Evolutionary conservation across 2,329 filamentous ascomycete genomes (phyloP).

Genomic region (Rhynchosporium graminicola): DNA sequence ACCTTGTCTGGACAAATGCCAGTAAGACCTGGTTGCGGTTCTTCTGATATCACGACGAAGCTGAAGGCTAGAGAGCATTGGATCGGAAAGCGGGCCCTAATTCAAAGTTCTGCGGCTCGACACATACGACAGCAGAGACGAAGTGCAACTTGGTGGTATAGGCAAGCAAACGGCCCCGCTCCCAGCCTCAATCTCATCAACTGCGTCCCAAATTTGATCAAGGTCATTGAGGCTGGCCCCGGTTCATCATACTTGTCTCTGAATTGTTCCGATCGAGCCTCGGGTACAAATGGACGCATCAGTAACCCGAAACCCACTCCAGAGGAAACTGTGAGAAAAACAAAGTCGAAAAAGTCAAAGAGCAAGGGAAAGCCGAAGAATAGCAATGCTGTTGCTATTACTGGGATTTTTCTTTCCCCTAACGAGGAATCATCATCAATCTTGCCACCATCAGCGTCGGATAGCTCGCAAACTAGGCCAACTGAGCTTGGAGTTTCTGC

Average conservation of each 20-base stretch:
- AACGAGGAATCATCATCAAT: conserved; percentile 4
- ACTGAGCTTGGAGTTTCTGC: neutral
- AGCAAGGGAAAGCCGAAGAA: neutral
- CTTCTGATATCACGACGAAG: neutral
- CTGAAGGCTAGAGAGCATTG: neutral
- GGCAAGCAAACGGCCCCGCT: too few species aligned
- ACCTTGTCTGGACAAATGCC: neutral
- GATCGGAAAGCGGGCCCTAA: neutral
- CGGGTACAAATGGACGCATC: neutral
- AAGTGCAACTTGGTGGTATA: neutral
- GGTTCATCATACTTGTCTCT: too few species aligned
- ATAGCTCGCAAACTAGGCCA: neutral
- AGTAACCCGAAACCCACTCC: neutral
- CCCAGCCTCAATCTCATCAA: too few species aligned
- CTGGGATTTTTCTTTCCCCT: neutral
- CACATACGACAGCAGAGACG: neutral
- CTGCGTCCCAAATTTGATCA: too few species aligned
- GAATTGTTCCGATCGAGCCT: neutral
- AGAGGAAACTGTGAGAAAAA: neutral
- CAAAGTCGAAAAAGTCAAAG: neutral
- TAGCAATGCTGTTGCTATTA: neutral
- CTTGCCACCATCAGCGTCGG: neutral
- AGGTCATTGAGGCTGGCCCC: neutral
- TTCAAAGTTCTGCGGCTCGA: neutral
- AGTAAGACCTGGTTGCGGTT: neutral